Evolutionary conservation across 2,329 filamentous ascomycete species (phyloP).

Genomic region (Mariannaea elegans): DNA sequence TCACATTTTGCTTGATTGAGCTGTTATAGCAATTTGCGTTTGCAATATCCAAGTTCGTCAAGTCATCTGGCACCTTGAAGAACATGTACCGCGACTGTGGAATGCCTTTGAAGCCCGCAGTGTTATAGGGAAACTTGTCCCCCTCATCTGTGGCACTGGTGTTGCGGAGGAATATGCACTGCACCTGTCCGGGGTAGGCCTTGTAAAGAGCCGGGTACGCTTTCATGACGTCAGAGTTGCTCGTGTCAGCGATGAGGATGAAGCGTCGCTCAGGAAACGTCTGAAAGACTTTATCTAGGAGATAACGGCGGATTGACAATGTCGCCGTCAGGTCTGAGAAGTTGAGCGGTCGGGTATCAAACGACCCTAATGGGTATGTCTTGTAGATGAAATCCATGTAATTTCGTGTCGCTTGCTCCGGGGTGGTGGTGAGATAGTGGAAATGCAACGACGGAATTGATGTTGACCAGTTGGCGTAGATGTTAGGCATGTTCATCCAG

Average conservation of each 20-base stretch:
- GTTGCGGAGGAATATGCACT: constrained; percentile 82
- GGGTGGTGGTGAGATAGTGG: constrained; percentile 84
- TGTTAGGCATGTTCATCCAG: constrained; percentile 83
- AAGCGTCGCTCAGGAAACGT: constrained; percentile 81
- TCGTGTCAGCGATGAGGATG: constrained; percentile 79
- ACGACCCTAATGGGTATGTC: constrained; percentile 79
- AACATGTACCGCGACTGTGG: constrained; percentile 80
- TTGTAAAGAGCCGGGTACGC: constrained; percentile 68
- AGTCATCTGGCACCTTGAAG: constrained; percentile 76
- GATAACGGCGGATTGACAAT: constrained; percentile 73
- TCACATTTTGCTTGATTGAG: constrained; percentile 74
- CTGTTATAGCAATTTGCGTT: constrained; percentile 74
- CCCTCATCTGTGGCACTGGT: constrained; percentile 72
- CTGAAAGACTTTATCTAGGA: constrained; percentile 76
- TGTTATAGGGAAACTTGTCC: constrained; percentile 80
- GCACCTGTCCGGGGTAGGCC: constrained; percentile 75
- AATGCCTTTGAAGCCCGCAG: constrained; percentile 72
- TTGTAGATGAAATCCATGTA: constrained; percentile 86
- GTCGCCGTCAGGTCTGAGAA: constrained; percentile 80
- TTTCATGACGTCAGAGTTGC: constrained; percentile 79
- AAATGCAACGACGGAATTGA: constrained; percentile 76
- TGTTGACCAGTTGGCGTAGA: constrained; percentile 80
- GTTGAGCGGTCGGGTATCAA: constrained; percentile 81
- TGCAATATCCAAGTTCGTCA: constrained; percentile 71
- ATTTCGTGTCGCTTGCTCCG: constrained; percentile 78